Percentiles rank a stretch among this genome's conserved stretches.
Conservation (phyloP, 176 grass and related monocot species). For the Oryza nivara region DNA sequence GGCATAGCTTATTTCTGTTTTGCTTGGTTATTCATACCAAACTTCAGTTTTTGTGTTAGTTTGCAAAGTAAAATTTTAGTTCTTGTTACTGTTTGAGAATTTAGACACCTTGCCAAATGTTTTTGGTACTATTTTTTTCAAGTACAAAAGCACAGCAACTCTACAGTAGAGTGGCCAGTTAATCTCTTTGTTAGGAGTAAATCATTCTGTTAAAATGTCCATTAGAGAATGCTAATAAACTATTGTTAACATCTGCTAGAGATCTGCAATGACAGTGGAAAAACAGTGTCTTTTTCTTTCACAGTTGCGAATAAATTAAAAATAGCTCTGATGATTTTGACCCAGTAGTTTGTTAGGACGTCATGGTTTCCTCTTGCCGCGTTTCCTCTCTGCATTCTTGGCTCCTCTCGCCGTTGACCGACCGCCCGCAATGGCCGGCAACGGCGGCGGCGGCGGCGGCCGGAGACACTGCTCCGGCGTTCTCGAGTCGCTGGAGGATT, state of each 20-base stretch:
- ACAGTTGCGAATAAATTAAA: neutral
- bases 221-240: neutral
- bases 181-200: neutral
- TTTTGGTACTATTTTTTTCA: neutral
- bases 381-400: neutral
- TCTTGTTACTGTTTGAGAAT: no score
- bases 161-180: neutral
- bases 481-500: slow-evolving; percentile 37
- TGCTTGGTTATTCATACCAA: neutral
- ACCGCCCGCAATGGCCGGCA: no score
- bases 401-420: neutral
- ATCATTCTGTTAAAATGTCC: neutral
- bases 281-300: neutral
- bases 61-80: neutral
- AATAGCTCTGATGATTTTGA: slow-evolving; percentile 14
- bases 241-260: neutral
- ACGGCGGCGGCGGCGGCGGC: slow-evolving; percentile 22
- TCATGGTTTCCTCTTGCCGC: slow-evolving; percentile 37
- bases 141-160: neutral
- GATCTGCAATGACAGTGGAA: neutral
- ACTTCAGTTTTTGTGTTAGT: neutral
- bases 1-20: neutral
- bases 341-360: neutral
- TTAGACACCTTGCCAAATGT: neutral
- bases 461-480: slow-evolving; percentile 18